Percentiles rank a stretch among this genome's conserved stretches.
phyloP scores from a whole-genome alignment of 352 stramenopile species.

The Phytophthora meadii region DNA sequence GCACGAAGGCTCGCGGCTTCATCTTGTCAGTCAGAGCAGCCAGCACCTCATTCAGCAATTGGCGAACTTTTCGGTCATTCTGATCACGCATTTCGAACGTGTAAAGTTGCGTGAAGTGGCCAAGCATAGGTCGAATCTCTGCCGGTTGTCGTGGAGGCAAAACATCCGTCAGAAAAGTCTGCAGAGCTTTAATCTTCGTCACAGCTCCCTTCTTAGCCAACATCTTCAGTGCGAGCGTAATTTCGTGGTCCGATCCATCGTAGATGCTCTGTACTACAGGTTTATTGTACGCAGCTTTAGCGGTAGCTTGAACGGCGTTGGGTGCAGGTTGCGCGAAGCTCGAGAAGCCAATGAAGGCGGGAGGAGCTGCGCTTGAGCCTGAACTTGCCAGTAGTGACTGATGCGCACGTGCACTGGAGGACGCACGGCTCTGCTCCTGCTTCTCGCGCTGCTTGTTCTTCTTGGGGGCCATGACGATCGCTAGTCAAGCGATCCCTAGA shows the following conservation, averaged over 20 bases:
- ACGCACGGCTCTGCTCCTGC: constrained; percentile 82
- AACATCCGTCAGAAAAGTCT: constrained; percentile 64
- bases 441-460: constrained; percentile 92
- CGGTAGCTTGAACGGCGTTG: constrained; percentile 16
- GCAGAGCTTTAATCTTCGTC: constrained; percentile 85
- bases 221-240: constrained; percentile 85
- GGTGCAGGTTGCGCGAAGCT: constrained; percentile 56
- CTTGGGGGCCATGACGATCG: constrained; percentile 52
- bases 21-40: constrained; percentile 63
- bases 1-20: constrained; percentile 70
- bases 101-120: constrained; percentile 82
- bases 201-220: constrained; percentile 82
- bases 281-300: constrained; percentile 18
- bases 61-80: constrained; percentile 84
- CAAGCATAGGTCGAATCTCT: constrained; percentile 75
- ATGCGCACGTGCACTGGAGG: constrained; percentile 80
- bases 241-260: constrained; percentile 79
- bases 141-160: constrained; percentile 63
- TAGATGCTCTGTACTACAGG: constrained; percentile 65
- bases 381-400: constrained; percentile 56
- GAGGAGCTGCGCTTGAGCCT: constrained; percentile 19
- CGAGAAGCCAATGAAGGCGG: constrained; percentile 78
- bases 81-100: constrained; percentile 84
- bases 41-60: constrained; percentile 81
- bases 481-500: too few relatives aligned